Evolutionary conservation across 129 eudicot species (phyloP).

Genomic region (Chrysanthemum seticuspe): DNA sequence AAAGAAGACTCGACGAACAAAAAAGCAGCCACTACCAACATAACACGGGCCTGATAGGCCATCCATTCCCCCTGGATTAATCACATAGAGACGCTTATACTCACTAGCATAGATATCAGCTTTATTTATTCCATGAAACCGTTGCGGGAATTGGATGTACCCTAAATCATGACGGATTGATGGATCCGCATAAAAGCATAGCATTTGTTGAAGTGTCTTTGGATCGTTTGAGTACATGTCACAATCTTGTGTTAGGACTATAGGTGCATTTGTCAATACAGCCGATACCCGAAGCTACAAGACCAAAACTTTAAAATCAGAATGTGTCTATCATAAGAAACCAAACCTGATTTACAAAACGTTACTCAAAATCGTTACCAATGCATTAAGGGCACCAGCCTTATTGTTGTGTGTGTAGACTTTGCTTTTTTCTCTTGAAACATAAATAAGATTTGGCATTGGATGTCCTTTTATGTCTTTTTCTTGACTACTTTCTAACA

Average conservation of each 20-base stretch:
- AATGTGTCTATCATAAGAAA: background rate
- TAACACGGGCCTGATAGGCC: constrained; percentile 78
- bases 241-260: constrained; percentile 61
- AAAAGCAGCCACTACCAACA: constrained; percentile 79
- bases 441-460: constrained; percentile 80
- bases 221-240: constrained; percentile 92
- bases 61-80: constrained; percentile 71
- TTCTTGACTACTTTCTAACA: constrained; percentile 43
- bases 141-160: constrained; percentile 71
- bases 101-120: constrained; percentile 71
- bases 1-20: constrained; percentile 61
- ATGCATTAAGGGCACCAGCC: constrained; percentile 84
- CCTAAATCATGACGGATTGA: constrained; percentile 42
- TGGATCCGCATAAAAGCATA: constrained; percentile 60
- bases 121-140: constrained; percentile 61
- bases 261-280: constrained; percentile 67
- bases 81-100: constrained; percentile 39
- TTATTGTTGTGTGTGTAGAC: constrained; percentile 60
- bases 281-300: constrained; percentile 82
- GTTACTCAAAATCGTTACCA: constrained; percentile 39
- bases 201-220: constrained; percentile 46
- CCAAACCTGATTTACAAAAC: background rate
- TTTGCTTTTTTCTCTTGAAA: constrained; percentile 59
- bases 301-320: background rate
- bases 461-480: constrained; percentile 38